Evolutionary conservation across 202 grass and related monocot species (phyloP), one percentile per base, ranked within the genome.

Genomic region (Carex arenaria): DNA sequence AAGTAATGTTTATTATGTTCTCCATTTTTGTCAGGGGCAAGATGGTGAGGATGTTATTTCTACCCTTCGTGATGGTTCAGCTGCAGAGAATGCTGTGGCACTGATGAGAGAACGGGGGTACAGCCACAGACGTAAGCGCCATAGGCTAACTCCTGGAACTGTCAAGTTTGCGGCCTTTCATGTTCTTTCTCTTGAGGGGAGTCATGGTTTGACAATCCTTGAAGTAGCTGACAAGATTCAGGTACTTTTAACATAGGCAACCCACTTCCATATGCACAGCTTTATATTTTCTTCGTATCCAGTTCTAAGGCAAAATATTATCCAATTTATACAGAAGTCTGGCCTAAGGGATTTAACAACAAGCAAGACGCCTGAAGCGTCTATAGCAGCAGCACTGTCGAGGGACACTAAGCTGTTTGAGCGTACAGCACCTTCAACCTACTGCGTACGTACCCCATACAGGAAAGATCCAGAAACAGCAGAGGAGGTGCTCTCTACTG

Each of bases 161-260:
- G 93, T 99, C 55, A 99, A 99, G 63, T 99, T 99, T 90, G 96
- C 96, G 64, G 93, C 96, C 71, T 99, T 95, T 86, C 85, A 99
- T 99, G 93, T 99, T 36, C 85, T 99, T 65, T 95, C 96, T 66
- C 96, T 99, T 72, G 96, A 99, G 78, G 96, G 96, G 61, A 87
- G 88, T 55, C 84, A 83, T 82, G 96, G 96, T 82, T 89, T 99
- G 32, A 89, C 96, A 0, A 95, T 99, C 80, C 82, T 99, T 68
- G 96, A 95, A 90, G 93, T 95, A 18, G 96, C 96, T 28, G 96
- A 99, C 60, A 99, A 93, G 81, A 99, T 99, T 69, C 96, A 99
- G 93, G 96, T 99, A 92, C 78, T 20, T 78, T 5, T 79, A 19
- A 52, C 14, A 42, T 28, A 53, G 62, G 78, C 34, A 68, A 63